A percentile compares a stretch with the other conserved stretches of the same genome.
Conservation (phyloP, 306 rosid species). For the Sicyos edulis region DNA sequence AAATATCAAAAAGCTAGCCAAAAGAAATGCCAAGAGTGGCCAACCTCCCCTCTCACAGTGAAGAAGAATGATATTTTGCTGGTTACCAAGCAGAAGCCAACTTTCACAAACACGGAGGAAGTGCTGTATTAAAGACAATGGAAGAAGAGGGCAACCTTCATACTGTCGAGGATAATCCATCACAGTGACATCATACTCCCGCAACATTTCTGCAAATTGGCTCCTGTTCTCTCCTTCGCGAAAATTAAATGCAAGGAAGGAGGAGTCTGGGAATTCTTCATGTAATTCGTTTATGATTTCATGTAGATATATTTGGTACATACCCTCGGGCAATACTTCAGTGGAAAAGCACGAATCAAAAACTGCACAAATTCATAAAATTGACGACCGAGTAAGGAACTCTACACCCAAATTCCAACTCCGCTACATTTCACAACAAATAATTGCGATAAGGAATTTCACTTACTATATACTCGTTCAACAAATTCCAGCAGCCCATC, state of each 20-base stretch:
- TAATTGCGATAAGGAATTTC: background rate
- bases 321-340: conserved; percentile 76
- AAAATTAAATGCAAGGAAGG: conserved; percentile 82
- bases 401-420: background rate
- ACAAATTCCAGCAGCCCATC: conserved; percentile 91
- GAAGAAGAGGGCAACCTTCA: conserved; percentile 90
- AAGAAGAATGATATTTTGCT: conserved; percentile 63
- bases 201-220: conserved; percentile 55
- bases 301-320: conserved; percentile 75
- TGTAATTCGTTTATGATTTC: conserved; percentile 71
- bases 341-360: conserved; percentile 96
- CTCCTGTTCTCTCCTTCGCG: conserved; percentile 84
- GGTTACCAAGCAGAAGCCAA: conserved; percentile 64
- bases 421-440: background rate
- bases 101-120: conserved; percentile 83
- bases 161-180: conserved; percentile 93
- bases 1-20: conserved; percentile 65
- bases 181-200: conserved; percentile 71
- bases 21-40: conserved; percentile 84
- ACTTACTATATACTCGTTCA: conserved; percentile 78
- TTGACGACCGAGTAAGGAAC: background rate
- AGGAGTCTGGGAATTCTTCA: conserved; percentile 88
- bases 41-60: conserved; percentile 98
- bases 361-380: conserved; percentile 41
- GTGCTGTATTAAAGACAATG: conserved; percentile 76